These are phyloP conservation scores for Verticillium tricorpus DNA, from an alignment of 2,329 filamentous ascomycete genomes.

Conservation along the genomic window DNA sequence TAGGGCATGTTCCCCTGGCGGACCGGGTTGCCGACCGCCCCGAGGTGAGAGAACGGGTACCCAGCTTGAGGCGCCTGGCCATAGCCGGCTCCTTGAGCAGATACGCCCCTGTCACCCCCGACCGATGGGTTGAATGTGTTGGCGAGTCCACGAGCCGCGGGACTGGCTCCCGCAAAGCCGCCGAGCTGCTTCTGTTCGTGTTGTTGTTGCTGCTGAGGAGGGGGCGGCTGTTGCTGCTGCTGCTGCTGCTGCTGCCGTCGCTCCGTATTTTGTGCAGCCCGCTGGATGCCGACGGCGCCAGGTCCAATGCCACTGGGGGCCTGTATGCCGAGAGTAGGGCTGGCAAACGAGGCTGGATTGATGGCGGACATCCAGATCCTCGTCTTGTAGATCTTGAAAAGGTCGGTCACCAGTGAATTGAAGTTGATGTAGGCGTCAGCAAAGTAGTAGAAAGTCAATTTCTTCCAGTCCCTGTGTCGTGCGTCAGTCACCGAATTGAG, in stretches of 20 bases:
- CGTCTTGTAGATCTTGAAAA: constrained; percentile 99
- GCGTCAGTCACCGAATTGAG: neutral
- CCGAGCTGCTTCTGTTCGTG: constrained; percentile 25
- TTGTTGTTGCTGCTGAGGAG: constrained; percentile 19
- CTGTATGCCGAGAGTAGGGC: constrained; percentile 67
- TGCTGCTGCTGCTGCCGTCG: constrained; percentile 30
- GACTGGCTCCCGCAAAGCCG: constrained; percentile 29
- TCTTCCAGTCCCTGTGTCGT: constrained; percentile 83
- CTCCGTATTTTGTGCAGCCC: constrained; percentile 36
- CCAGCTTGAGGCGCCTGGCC: constrained; percentile 19
- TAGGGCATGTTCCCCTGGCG: constrained; percentile 32
- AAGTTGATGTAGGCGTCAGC: constrained; percentile 98
- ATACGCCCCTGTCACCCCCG: constrained; percentile 34
- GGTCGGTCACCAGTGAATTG: constrained; percentile 91
- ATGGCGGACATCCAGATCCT: constrained; percentile 99
- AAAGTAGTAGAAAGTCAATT: constrained; percentile 98
- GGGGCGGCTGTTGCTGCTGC: neutral
- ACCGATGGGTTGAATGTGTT: constrained; percentile 37
- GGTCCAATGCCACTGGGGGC: constrained; percentile 63
- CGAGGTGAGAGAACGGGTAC: constrained; percentile 25
- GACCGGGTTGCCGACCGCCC: constrained; percentile 20
- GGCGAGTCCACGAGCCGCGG: constrained; percentile 36
- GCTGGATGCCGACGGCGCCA: constrained; percentile 56
- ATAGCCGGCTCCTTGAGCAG: constrained; percentile 29
- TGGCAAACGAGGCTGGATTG: constrained; percentile 93